A percentile compares a stretch with the other conserved stretches of the same genome.
phyloP scores from a whole-genome alignment of 176 grass and related monocot species.

The Juncus effusus region DNA sequence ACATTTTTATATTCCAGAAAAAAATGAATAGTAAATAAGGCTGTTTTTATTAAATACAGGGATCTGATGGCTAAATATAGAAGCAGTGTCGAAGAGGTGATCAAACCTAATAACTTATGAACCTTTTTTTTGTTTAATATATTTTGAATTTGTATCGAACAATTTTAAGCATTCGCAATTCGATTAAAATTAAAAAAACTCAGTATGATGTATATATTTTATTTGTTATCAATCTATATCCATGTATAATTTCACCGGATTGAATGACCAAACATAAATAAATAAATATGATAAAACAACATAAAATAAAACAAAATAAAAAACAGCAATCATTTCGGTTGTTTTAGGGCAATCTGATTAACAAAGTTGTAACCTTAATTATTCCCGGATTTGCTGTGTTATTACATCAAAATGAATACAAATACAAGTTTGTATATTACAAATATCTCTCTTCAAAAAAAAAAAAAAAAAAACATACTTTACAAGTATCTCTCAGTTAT shows the following conservation, averaged over 20 bases:
- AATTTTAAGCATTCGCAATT: too few species aligned
- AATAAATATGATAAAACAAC: not conserved
- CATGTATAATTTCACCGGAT: not conserved
- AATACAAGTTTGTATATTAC: not conserved
- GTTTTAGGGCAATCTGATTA: too few species aligned
- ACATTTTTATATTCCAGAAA: not conserved
- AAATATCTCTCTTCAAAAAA: conserved; percentile 7
- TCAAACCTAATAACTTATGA: conserved; percentile 24
- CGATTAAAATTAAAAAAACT: too few species aligned
- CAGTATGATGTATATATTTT: too few species aligned
- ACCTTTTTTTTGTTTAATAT: not conserved
- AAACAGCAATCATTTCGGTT: too few species aligned
- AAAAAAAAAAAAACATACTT: not conserved
- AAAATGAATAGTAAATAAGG: not conserved
- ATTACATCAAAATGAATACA: not conserved
- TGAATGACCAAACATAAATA: not conserved
- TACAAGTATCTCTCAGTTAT: not conserved
- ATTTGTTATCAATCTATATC: too few species aligned
- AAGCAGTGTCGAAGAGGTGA: conserved; percentile 33
- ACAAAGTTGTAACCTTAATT: not conserved
- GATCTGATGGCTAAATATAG: conserved; percentile 32
- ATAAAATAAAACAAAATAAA: conserved; percentile 4
- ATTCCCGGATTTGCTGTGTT: not conserved
- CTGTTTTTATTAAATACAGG: conserved; percentile 13
- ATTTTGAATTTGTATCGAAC: not conserved